A percentile compares a stretch with the other conserved stretches of the same genome.
phyloP scores from a whole-genome alignment of 805 yeast species.

The Myxozyma monticola region DNA sequence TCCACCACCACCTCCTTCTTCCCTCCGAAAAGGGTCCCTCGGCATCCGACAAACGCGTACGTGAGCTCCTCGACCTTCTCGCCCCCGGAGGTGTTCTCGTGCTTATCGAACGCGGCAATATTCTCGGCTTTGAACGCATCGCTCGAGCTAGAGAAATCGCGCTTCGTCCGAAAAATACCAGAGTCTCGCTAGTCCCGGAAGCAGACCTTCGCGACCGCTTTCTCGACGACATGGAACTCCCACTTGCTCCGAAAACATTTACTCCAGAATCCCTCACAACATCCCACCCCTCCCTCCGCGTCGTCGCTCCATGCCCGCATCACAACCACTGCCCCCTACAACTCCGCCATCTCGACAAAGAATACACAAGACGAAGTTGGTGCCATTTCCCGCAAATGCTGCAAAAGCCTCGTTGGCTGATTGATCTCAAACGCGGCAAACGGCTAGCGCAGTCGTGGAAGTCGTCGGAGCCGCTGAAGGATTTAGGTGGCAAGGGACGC shows the following conservation, averaged over 20 bases:
- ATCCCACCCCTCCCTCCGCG: conserved; percentile 50
- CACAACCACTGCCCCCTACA: conserved; percentile 86
- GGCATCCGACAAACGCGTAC: conserved; percentile 68
- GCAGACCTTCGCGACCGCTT: neutral
- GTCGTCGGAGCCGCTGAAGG: conserved; percentile 50
- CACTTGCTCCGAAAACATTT: conserved; percentile 1
- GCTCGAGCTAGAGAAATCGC: conserved; percentile 89
- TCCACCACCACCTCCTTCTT: conserved; percentile 72
- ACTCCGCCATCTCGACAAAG: conserved; percentile 65
- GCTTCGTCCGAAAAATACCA: conserved; percentile 60
- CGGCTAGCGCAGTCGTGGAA: conserved; percentile 71
- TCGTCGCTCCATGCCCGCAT: conserved; percentile 90
- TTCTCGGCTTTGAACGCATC: conserved; percentile 81
- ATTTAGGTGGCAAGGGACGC: conserved; percentile 68
- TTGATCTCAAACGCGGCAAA: conserved; percentile 83
- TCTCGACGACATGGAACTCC: neutral
- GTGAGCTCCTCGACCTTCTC: conserved; percentile 58
- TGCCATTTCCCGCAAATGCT: conserved; percentile 74
- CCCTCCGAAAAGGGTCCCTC: conserved; percentile 62
- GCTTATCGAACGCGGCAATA: conserved; percentile 83
- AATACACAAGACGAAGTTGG: conserved; percentile 56
- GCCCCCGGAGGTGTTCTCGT: conserved; percentile 80
- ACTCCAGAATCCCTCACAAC: neutral
- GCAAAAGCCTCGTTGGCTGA: conserved; percentile 72
- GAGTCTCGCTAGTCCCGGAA: conserved; percentile 1